These are phyloP conservation scores for Trametes meyenii DNA, from an alignment of 768 basidiomycete species.

Conservation along the genomic window DNA sequence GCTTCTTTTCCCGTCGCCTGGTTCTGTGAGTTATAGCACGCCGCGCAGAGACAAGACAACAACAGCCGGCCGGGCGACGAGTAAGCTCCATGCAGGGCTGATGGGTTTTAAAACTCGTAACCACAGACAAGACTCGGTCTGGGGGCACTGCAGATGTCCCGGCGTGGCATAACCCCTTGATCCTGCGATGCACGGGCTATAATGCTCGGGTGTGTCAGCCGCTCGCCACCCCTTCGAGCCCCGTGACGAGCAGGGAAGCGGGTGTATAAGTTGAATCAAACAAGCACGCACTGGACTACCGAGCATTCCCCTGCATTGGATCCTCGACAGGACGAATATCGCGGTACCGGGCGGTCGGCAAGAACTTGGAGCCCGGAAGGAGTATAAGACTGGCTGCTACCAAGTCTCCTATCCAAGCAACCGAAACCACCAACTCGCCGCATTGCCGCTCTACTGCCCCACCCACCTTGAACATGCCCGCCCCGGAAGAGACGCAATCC, in stretches of 20 bases:
- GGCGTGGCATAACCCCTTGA: not conserved
- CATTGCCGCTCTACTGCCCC: not conserved
- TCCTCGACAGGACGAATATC: not conserved
- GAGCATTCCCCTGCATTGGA: not conserved
- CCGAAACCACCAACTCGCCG: not conserved
- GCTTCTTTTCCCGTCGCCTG: no score
- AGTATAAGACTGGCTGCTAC: not conserved
- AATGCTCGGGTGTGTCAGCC: not conserved
- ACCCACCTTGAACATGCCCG: slow-evolving; percentile 15
- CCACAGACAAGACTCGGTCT: not conserved
- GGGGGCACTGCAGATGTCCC: not conserved
- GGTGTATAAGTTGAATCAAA: no score
- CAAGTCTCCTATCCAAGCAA: no score
- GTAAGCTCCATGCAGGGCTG: no score
- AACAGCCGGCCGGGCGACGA: no score
- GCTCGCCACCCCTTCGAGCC: not conserved
- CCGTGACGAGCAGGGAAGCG: not conserved
- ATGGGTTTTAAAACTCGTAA: no score
- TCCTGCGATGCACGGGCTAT: not conserved
- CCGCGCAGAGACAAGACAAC: no score
- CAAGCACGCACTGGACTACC: no score
- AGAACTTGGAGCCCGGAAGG: not conserved
- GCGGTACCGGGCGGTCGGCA: not conserved
- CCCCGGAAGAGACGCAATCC: not conserved
- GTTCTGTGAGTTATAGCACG: no score